Evolutionary conservation across 1,139 yeast species (phyloP), one percentile per base, ranked within the genome.

Genomic region (Maudiozyma humilis): DNA sequence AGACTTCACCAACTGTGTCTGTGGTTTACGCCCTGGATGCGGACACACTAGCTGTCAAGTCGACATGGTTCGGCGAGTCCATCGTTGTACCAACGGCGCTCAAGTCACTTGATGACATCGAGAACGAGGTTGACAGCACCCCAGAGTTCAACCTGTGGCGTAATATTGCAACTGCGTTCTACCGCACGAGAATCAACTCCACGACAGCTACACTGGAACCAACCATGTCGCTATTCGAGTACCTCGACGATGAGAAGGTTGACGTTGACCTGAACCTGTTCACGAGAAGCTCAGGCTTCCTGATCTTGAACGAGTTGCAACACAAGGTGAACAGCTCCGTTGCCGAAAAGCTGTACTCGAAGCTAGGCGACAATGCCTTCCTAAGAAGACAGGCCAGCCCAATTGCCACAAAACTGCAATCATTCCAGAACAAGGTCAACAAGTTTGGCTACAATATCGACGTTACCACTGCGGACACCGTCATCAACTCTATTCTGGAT

Each of bases 311-410:
- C 43, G 97, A 91, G 64, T 73, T 91, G 38, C 75, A 82, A 51
- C 81, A 82, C 56, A 86, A 82, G 60, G 94, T 84, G 4, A 89
- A 91, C 64, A 71, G 79, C 37, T 88, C 95, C 0, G 80, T 91
- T 48, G 98, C 97, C 0, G 86, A 87, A 47, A 79, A 76, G 56
- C 69, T 83, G 17, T 83, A 82, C 57, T 79, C 91, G 2, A 78
- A 75, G 3, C 68, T 88, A 42, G 96, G 96, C 1, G 88, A 84
- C 51, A 67, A 71, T 43, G 88, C 97, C 0, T 75, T 91, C 44
- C 74, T 91, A 57, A 83, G 97, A 64, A 85, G 94, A 62, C 95
- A 89, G 52, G 74, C 87, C 4, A 77, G 82, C 52, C 97, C 98
- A 31, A 78, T 93, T 2, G 70, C 82, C 48, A 85, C 82, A 42